A percentile compares a stretch with the other conserved stretches of the same genome.
Conservation (phyloP, 768 basidiomycete genomes). For the Hericium rajendrae region DNA sequence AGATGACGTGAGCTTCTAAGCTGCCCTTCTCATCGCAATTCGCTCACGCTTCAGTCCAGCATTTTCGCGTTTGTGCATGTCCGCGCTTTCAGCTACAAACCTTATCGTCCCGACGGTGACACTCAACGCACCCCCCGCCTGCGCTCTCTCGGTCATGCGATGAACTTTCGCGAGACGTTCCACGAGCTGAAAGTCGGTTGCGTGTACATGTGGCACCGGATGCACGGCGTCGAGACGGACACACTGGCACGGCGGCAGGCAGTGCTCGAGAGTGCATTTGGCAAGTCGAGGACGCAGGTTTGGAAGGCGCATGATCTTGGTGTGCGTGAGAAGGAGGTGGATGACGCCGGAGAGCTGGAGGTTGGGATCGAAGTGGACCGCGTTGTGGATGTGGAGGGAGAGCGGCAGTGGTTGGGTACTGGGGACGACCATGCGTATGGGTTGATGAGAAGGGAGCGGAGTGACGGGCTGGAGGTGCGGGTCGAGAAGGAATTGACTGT, state of each 20-base stretch:
- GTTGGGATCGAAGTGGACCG: background rate
- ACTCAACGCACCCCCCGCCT: no score
- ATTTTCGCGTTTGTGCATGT: no score
- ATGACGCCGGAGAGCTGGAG: conserved; percentile 3
- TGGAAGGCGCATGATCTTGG: background rate
- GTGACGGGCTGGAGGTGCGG: conserved; percentile 42
- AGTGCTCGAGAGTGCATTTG: conserved; percentile 26
- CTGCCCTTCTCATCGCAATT: background rate
- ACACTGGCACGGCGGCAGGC: conserved; percentile 32
- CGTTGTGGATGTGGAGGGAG: conserved; percentile 22
- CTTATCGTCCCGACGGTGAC: no score
- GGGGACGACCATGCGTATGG: conserved; percentile 39
- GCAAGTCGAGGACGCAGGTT: conserved; percentile 18
- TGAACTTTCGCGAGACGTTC: no score
- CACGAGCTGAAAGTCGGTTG: no score
- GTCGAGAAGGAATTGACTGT: conserved; percentile 30
- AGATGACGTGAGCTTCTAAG: conserved; percentile 52
- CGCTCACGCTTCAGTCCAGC: no score
- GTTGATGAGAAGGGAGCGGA: conserved; percentile 34
- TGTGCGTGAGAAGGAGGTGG: background rate
- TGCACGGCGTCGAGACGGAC: conserved; percentile 23
- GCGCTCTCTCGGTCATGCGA: no score
- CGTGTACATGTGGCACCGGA: no score
- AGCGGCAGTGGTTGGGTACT: conserved; percentile 43
- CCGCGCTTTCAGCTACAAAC: no score